Percentiles rank a stretch among this genome's conserved stretches.
Conservation (phyloP, 805 yeast species). For the Myxozyma neglecta region DNA sequence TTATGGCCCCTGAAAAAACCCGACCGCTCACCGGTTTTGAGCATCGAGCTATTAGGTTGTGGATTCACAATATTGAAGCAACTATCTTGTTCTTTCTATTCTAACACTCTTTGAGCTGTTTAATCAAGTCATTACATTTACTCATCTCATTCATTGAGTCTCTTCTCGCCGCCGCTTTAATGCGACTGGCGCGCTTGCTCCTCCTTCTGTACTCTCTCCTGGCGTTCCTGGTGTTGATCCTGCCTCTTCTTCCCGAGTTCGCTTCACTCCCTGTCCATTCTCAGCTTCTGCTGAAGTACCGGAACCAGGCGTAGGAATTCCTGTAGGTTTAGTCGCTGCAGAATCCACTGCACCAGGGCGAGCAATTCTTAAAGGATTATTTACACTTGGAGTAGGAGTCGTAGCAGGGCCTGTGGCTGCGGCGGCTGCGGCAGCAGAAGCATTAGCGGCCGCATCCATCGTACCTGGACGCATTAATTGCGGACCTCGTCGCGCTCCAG, state of each 20-base stretch:
- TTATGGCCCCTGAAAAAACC: no score
- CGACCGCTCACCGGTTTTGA: no score
- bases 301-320: not conserved
- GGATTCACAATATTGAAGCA: no score
- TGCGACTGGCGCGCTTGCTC: constrained; percentile 4
- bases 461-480: constrained; percentile 13
- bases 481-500: constrained; percentile 9
- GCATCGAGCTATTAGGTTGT: no score
- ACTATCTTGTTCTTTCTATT: no score
- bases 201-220: constrained; percentile 6
- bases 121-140: not conserved
- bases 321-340: no score
- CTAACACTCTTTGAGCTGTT: not conserved
- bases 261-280: constrained; percentile 7
- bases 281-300: not conserved
- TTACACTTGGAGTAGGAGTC: not conserved
- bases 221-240: not conserved
- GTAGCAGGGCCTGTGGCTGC: not conserved
- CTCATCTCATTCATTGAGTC: constrained; percentile 2
- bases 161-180: constrained; percentile 28
- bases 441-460: not conserved
- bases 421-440: not conserved
- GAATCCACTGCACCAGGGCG: no score
- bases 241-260: constrained; percentile 15
- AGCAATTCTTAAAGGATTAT: no score